Conservation (phyloP, 2,329 filamentous ascomycete genomes). For the Aspergillus quadricinctus region DNA sequence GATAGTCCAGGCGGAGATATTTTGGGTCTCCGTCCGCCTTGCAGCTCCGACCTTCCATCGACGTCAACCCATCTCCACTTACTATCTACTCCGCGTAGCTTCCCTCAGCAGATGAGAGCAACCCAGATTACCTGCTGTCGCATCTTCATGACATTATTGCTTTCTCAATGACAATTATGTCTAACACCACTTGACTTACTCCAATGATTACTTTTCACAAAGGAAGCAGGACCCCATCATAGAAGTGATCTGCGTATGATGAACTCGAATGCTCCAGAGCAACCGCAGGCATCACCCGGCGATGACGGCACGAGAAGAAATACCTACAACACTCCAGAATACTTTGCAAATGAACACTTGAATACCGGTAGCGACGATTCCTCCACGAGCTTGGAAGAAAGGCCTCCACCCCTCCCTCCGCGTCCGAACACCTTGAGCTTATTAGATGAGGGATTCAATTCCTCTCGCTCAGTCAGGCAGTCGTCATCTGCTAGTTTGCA, state of each 20-base stretch:
- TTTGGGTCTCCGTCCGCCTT: slow-evolving; percentile 7
- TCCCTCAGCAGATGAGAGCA: too few species aligned
- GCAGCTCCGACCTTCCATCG: slow-evolving; percentile 6
- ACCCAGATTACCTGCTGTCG: not conserved
- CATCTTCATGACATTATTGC: not conserved
- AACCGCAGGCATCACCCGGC: slow-evolving; percentile 2
- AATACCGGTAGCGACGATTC: slow-evolving; percentile 13
- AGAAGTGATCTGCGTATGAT: slow-evolving; percentile 6
- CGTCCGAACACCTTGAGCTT: slow-evolving; percentile 38
- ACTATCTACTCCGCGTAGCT: not conserved
- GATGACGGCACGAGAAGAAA: slow-evolving; percentile 6
- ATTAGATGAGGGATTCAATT: slow-evolving; percentile 30
- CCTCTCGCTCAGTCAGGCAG: slow-evolving; percentile 31
- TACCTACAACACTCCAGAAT: slow-evolving; percentile 5
- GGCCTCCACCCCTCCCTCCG: slow-evolving; percentile 45
- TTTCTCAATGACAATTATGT: not conserved
- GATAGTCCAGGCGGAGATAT: slow-evolving; percentile 20
- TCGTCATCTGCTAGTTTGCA: slow-evolving; percentile 35
- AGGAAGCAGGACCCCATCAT: not conserved
- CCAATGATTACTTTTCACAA: not conserved
- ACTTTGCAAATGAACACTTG: slow-evolving; percentile 13
- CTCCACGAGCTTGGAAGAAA: slow-evolving; percentile 28
- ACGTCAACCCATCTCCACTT: slow-evolving; percentile 2
- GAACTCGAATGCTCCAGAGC: slow-evolving; percentile 6
- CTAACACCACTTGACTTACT: not conserved